Percentiles rank a stretch among this genome's conserved stretches.
phyloP scores from a whole-genome alignment of 345 rosid species.

The Hibiscus tridactylites region DNA sequence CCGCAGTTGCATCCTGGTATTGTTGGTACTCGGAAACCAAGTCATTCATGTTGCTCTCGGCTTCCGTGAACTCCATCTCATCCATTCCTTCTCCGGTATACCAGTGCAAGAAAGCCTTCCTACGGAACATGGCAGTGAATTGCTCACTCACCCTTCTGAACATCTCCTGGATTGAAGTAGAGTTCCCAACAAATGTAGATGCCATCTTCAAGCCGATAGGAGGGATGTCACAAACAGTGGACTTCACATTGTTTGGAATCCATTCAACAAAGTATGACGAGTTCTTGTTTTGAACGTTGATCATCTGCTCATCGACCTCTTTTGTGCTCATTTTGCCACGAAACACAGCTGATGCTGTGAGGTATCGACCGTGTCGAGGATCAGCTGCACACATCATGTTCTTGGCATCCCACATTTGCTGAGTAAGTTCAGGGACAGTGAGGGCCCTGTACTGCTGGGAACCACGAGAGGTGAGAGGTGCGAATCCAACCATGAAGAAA shows the following conservation, averaged over 20 bases:
- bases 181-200: constrained; percentile 66
- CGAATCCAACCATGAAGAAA: constrained; percentile 79
- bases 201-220: constrained; percentile 76
- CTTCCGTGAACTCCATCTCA: constrained; percentile 71
- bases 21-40: not conserved
- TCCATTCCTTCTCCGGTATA: constrained; percentile 47
- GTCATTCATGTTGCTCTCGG: constrained; percentile 1
- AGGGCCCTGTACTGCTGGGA: constrained; percentile 69
- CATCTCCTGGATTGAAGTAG: constrained; percentile 80
- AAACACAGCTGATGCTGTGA: constrained; percentile 26
- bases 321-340: constrained; percentile 86
- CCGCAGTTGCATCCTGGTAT: constrained; percentile 1
- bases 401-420: constrained; percentile 66
- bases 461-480: constrained; percentile 68
- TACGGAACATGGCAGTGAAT: constrained; percentile 80
- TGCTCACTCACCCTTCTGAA: constrained; percentile 81
- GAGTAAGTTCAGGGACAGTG: constrained; percentile 74
- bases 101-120: constrained; percentile 28
- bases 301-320: constrained; percentile 81
- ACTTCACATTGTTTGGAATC: constrained; percentile 80
- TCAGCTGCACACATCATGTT: constrained; percentile 1
- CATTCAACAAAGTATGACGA: constrained; percentile 77
- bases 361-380: constrained; percentile 13
- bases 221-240: constrained; percentile 77
- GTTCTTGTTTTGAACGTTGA: constrained; percentile 76